Conservation (phyloP, 352 stramenopile species). For the Phytophthora sp. region DNA sequence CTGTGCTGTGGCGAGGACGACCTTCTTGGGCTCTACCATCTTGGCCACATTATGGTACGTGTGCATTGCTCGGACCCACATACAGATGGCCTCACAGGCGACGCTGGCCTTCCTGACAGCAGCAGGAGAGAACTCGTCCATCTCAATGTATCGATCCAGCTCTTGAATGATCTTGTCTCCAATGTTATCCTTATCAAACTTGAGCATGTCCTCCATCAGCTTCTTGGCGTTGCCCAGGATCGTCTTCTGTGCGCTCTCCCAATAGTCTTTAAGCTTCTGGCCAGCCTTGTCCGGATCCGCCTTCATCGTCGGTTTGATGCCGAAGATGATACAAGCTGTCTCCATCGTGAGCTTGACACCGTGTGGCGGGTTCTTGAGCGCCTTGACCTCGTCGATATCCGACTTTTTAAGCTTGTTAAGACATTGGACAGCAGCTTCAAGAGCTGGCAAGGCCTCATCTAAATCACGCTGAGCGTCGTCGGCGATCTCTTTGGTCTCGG, state of each 20-base stretch:
- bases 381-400: slow-evolving; percentile 94
- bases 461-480: slow-evolving; percentile 93
- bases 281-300: slow-evolving; percentile 90
- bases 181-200: slow-evolving; percentile 92
- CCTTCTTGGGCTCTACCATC: slow-evolving; percentile 93
- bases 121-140: slow-evolving; percentile 91
- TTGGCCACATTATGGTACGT: slow-evolving; percentile 93
- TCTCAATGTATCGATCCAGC: slow-evolving; percentile 90
- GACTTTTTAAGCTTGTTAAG: slow-evolving; percentile 93
- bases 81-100: slow-evolving; percentile 93
- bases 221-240: slow-evolving; percentile 89
- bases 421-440: slow-evolving; percentile 92
- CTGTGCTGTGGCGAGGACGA: slow-evolving; percentile 84
- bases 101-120: slow-evolving; percentile 91
- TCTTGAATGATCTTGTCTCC: slow-evolving; percentile 87
- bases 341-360: slow-evolving; percentile 92
- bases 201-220: slow-evolving; percentile 91
- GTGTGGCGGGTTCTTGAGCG: slow-evolving; percentile 87
- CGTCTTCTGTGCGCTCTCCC: slow-evolving; percentile 89
- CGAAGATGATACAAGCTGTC: slow-evolving; percentile 94
- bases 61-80: slow-evolving; percentile 95
- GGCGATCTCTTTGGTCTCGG: slow-evolving; percentile 92
- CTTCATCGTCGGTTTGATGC: slow-evolving; percentile 91
- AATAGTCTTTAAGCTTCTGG: slow-evolving; percentile 92
- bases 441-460: slow-evolving; percentile 91